phyloP scores from a whole-genome alignment of 495 filamentous ascomycete species.

The Lindgomyces ingoldianus region DNA sequence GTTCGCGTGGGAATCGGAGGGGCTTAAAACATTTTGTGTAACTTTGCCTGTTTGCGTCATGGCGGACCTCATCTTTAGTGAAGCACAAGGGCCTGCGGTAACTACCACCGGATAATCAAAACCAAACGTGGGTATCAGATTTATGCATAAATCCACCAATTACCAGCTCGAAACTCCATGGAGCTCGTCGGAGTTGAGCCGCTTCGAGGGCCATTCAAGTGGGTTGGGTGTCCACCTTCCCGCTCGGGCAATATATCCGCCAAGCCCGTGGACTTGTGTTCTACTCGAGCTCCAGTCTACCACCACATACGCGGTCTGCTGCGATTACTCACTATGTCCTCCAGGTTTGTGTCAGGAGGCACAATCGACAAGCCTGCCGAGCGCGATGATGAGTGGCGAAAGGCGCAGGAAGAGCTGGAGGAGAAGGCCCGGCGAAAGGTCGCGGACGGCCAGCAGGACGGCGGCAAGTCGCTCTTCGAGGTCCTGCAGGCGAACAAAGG shows the following conservation, averaged over 20 bases:
- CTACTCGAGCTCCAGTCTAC: neutral
- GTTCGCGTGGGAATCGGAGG: too few species aligned
- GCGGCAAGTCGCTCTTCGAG: conserved; percentile 78
- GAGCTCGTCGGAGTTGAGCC: neutral
- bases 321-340: conserved; percentile 52
- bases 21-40: neutral
- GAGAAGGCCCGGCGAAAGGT: conserved; percentile 62
- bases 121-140: neutral
- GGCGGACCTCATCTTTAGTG: neutral
- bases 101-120: conserved; percentile 28
- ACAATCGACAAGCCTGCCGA: conserved; percentile 60
- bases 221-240: neutral
- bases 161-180: neutral
- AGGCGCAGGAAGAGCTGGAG: conserved; percentile 76
- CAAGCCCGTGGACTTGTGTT: neutral
- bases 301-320: too few species aligned
- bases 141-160: conserved; percentile 28
- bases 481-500: conserved; percentile 93
- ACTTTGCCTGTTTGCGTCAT: neutral
- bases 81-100: too few species aligned
- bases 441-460: conserved; percentile 56
- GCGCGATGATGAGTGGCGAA: conserved; percentile 71
- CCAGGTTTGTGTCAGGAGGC: conserved; percentile 84
- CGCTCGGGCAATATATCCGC: conserved; percentile 9
- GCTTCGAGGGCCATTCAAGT: neutral